Conservation (phyloP, 2,329 filamentous ascomycete species). For the Hysterium pulicare region DNA sequence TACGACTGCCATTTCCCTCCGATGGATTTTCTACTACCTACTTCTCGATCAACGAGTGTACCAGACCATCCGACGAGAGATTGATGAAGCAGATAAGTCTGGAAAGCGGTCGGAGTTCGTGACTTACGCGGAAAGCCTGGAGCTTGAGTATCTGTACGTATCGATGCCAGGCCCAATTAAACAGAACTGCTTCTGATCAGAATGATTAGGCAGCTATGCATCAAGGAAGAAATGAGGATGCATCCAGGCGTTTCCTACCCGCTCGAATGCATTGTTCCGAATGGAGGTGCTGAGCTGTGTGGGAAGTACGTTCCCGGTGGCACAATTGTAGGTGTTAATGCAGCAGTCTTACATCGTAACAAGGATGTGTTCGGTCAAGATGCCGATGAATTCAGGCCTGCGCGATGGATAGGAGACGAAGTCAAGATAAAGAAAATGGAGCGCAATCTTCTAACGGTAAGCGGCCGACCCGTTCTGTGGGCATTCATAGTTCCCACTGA, state of each 20-base stretch:
- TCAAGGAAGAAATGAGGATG: constrained; percentile 44
- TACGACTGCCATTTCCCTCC: constrained; percentile 32
- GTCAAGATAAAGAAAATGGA: constrained; percentile 29
- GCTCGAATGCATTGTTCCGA: constrained; percentile 17
- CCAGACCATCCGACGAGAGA: constrained; percentile 4
- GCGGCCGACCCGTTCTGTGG: background rate
- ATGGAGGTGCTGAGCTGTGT: constrained; percentile 17
- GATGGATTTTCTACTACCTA: constrained; percentile 35
- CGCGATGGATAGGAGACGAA: constrained; percentile 42
- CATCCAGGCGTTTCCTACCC: constrained; percentile 30
- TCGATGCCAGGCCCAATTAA: too few species aligned
- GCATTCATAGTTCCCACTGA: background rate
- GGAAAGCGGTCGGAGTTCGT: constrained; percentile 12
- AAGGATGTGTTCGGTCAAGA: constrained; percentile 38
- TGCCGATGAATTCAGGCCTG: constrained; percentile 41
- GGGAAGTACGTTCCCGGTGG: constrained; percentile 28
- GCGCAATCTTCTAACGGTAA: background rate
- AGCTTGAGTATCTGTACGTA: constrained; percentile 42
- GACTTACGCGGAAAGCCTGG: constrained; percentile 10
- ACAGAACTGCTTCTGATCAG: too few species aligned
- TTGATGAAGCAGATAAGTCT: constrained; percentile 6
- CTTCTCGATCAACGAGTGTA: constrained; percentile 1
- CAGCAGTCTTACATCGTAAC: constrained; percentile 44
- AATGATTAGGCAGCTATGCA: too few species aligned
- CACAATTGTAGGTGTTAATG: constrained; percentile 43